Base-by-base conservation (phyloP, 2,329 filamentous ascomycete species). In the Fusarium humuli region DNA sequence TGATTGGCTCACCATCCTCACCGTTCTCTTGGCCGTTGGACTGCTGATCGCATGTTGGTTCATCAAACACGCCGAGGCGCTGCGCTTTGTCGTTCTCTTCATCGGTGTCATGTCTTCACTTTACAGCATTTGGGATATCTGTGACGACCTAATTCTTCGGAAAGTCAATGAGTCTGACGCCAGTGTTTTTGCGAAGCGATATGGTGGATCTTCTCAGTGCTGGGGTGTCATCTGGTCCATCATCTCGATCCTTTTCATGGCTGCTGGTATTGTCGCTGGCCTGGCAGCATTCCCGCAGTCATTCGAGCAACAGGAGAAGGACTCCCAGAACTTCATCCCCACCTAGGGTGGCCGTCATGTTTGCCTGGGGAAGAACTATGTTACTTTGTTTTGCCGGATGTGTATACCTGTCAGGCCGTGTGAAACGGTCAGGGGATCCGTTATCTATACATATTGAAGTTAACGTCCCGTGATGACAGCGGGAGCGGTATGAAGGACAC, bases 41-140 rank as follows among this genome's bases (percentile, higher is more conserved):
- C 77, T 94, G 74, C 78, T 94, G 27, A 82, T 94, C 3, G 92
- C 85, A 1, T 93, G 90, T 76, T 94, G 92, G 92, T 94, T 94
- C 79, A 94, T 94, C 75, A 85, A 86, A 6, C 91, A 94, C 77
- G 92, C 91, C 1, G 88, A 93, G 79, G 87, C 92, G 6, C 79
- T 94, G 78, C 84, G 91, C 63, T 94, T 91, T 76, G 87, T 94
- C 54, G 90, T 92, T 55, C 85, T 94, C 29, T 94, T 94, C 75
- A 93, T 94, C 66, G 92, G 92, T 44, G 92, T 94, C 73, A 94
- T 94, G 92, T 92, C 89, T 9, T 90, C 89, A 3, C 85, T 94
- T 2, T 94, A 94, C 79, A 92, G 90, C 70, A 91, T 92, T 7
- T 94, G 92, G 92, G 92, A 94, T 82, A 94, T 94, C 72, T 94